Conservation (phyloP, 2,329 filamentous ascomycete species). For the Alternaria longipes region DNA sequence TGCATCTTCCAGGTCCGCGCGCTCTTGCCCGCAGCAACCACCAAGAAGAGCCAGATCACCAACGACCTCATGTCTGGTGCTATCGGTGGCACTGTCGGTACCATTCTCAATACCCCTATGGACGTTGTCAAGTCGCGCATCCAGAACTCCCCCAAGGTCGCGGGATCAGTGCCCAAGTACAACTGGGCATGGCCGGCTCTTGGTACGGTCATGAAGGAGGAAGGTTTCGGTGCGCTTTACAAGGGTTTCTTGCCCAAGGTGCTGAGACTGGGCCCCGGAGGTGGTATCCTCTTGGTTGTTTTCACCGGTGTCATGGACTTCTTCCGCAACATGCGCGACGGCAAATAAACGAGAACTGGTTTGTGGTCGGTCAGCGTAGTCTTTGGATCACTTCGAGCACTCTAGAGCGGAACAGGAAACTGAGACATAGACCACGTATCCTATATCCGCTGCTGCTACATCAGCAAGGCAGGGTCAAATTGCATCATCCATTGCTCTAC, state of each 20-base stretch:
- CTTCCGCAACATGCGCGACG: constrained; percentile 75
- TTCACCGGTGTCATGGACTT: constrained; percentile 93
- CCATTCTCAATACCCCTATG: constrained; percentile 92
- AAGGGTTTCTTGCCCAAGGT: constrained; percentile 99
- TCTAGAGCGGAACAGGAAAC: not conserved
- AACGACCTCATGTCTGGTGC: constrained; percentile 90
- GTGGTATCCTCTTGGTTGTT: constrained; percentile 80
- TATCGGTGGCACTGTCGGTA: constrained; percentile 89
- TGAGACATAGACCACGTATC: not conserved
- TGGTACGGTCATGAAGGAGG: constrained; percentile 87
- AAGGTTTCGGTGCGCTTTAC: constrained; percentile 91
- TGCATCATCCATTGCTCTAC: not conserved
- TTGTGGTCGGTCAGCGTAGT: not conserved
- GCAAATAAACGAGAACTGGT: constrained; percentile 20
- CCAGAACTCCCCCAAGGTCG: constrained; percentile 86
- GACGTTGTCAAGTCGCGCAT: constrained; percentile 98
- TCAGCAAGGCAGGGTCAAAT: constrained; percentile 1
- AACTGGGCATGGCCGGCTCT: constrained; percentile 97
- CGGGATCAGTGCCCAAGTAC: constrained; percentile 89
- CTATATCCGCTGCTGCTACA: constrained; percentile 1
- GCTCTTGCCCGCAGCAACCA: constrained; percentile 80
- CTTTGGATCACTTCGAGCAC: not conserved
- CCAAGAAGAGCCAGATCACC: constrained; percentile 80
- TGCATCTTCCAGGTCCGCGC: constrained; percentile 97
- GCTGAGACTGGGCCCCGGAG: constrained; percentile 75